Evolutionary conservation across 2,329 filamentous ascomycete genomes (phyloP), one percentile per base, ranked within the genome.

Genomic region (Nothophaeocryptopus gaeumannii): DNA sequence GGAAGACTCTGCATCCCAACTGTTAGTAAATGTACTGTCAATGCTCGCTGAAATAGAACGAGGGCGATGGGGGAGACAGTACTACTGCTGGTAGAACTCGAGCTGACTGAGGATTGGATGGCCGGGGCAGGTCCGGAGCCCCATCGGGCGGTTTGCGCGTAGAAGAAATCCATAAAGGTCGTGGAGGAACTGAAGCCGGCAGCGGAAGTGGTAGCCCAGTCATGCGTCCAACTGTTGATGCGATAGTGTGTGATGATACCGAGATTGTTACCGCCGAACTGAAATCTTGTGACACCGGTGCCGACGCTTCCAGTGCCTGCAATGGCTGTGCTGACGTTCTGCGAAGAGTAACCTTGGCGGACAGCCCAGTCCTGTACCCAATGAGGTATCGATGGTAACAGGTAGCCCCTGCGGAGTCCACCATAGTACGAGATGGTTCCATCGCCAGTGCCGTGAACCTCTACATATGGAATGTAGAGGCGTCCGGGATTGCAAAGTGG

Each of bases 361-460:
- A 54, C 44, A 2, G 65, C 68, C 70, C 71, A 72, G 3, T 55
- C 61, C 7, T 67, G 58, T 9, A 68, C 60, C 61, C 58, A 71
- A 48, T 55, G 58, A 14, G 57, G 59, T 20, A 61, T 51, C 5
- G 51, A 38, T 1, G 60, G 60, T 8, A 61, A 37, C 16, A 51
- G 29, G 2, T 36, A 26, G 8, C 42, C 11, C 37, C 56, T 46
- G n/a, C 40, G 39, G 30, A 37, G 0, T 51, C 38, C 46, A n/a
- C 73, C 74, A 0, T 43, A 31, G 42, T 74, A 75, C 0, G 55
- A 48, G 30, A 75, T 75, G 0, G 63, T 67, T 9, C 54, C 56
- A 49, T 76, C 73, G 3, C 53, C 55, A 5, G 62, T 63, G 16
- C 73, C 73, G 46, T 76, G 73, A 13, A 74, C 69, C 40, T 75